Base-by-base conservation (phyloP, 805 yeast species). In the Yamadazyma sp. region DNA sequence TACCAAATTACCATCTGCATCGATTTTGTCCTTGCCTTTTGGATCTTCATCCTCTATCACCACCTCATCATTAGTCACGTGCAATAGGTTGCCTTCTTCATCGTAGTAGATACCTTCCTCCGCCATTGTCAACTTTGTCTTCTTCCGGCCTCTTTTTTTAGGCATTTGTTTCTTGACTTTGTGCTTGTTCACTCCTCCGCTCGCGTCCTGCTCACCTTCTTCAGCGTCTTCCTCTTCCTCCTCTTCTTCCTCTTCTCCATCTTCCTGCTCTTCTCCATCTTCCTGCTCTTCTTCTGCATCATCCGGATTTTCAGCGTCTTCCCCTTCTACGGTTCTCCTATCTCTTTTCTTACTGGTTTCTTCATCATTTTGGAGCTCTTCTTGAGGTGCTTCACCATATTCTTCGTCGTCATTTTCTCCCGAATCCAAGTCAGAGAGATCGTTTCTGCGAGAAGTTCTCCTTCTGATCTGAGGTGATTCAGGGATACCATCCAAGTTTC, bases 11-110 rank as follows among this genome's bases (percentile, higher is more conserved):
- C 98, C 98, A 42, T 72, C 55, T 27, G 57, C 68, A 48, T 78
- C 80, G 25, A 91, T 77, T 57, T 91, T 91, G 6, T 59, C 70
- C 42, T 82, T 85, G 34, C 97, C 98, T 40, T 77, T 78, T 6
- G 78, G 76, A 59, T 91, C 97, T 45, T 75, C 82, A 41, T 64
- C 54, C 1, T 83, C 83, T 11, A 88, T 70, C 6, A 75, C 79
- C 30, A 82, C 81, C 66, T 91, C 97, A 55, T 89, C 96, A 53
- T 82, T 75, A 15, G 66, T 67, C 5, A 90, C 71, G 19, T 71
- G 70, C 37, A 79, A 64, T 11, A 83, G 81, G 40, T 78, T 75
- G 2, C 95, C 95, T 18, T 79, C 75, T 30, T 77, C 84, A 29
- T 46, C 50, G 53, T 84, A 89, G 25, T 74, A 65, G 13, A 65